Evolutionary conservation across 768 basidiomycete genomes (phyloP), one percentile per base, ranked within the genome.

Genomic region (Inosperma sp.): DNA sequence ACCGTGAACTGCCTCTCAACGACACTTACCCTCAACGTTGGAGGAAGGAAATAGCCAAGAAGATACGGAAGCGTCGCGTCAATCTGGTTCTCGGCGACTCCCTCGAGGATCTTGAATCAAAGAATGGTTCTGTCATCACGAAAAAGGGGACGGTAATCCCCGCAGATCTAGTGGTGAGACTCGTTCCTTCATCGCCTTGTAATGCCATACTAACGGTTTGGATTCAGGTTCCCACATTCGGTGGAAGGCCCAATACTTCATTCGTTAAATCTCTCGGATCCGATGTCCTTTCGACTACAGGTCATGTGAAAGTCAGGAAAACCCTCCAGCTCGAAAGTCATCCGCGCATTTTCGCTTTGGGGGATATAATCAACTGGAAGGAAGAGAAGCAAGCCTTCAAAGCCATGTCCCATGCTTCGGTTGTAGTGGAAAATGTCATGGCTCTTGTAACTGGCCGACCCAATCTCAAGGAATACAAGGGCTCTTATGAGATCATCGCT

Each of bases 351-450:
- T 86, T 83, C 51, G 87, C 85, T 0, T 72, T 67, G 2, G 86
- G 86, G 2, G 86, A 88, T 58, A 72, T 82, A 51, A 76, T 82
- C 53, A 80, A 83, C 31, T 81, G 77, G 71, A 49, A 65, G 1
- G 85, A 87, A 62, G 79, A 86, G 65, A 86, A 86, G 58, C 83
- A 75, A 41, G 59, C 65, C 3, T 65, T 53, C 8, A 86, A 86
- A 60, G 68, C 68, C 0, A 30, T 39, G 1, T 60, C 56, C 4
- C 86, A 88, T 53, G 72, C 68, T 0, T 52, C 59, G 5, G 54
- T 85, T 34, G 68, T 81, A 14, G 69, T 68, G 2, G 65, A 71
- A 29, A 88, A 88, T 51, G 62, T 84, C 7, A 27, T 80, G 1
- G 63, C 66, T 21, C 60, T 78, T 41, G 63, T 83, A n/a, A 61